Percentiles rank a stretch among this genome's conserved stretches.
Evolutionary conservation across 352 stramenopile species (phyloP).

Genomic region (Pythium guiyangense): DNA sequence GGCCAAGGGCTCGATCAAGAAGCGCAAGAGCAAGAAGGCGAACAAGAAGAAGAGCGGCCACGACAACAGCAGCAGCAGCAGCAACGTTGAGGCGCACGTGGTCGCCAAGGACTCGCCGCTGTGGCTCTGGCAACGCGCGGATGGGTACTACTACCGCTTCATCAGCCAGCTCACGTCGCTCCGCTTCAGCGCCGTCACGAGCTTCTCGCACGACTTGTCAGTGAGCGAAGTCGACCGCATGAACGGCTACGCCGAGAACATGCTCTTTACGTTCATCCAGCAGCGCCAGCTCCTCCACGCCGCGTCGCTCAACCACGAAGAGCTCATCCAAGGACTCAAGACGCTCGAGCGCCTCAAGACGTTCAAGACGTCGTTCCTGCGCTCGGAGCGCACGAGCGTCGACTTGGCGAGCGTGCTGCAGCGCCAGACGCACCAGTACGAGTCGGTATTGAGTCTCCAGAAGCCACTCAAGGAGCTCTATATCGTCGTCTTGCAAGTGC

Average conservation of each 20-base stretch:
- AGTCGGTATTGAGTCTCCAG: constrained; percentile 33
- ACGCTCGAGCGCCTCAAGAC: constrained; percentile 43
- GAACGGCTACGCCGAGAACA: constrained; percentile 88
- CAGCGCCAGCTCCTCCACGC: constrained; percentile 79
- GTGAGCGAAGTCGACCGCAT: constrained; percentile 81
- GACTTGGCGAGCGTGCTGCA: constrained; percentile 1
- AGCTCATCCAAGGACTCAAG: constrained; percentile 49
- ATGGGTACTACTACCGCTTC: constrained; percentile 89
- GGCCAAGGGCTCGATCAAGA: constrained; percentile 18
- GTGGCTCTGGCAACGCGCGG: constrained; percentile 82
- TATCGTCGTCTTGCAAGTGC: constrained; percentile 50
- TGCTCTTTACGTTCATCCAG: constrained; percentile 85
- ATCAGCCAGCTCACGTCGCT: constrained; percentile 71
- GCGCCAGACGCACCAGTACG: constrained; percentile 48
- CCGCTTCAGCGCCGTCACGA: constrained; percentile 73
- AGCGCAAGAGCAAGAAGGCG: constrained; percentile 30
- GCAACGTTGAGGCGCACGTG: constrained; percentile 10
- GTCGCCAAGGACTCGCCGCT: constrained; percentile 51
- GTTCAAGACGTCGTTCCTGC: constrained; percentile 25
- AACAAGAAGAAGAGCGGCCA: constrained; percentile 11
- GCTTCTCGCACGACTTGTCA: constrained; percentile 85
- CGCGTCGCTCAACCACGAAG: constrained; percentile 66
- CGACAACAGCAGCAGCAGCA: background rate
- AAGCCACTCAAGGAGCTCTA: constrained; percentile 63
- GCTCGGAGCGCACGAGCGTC: background rate